Evolutionary conservation across 345 rosid species (phyloP), one percentile per base, ranked within the genome.

Genomic region (Raphanus raphanistrum): DNA sequence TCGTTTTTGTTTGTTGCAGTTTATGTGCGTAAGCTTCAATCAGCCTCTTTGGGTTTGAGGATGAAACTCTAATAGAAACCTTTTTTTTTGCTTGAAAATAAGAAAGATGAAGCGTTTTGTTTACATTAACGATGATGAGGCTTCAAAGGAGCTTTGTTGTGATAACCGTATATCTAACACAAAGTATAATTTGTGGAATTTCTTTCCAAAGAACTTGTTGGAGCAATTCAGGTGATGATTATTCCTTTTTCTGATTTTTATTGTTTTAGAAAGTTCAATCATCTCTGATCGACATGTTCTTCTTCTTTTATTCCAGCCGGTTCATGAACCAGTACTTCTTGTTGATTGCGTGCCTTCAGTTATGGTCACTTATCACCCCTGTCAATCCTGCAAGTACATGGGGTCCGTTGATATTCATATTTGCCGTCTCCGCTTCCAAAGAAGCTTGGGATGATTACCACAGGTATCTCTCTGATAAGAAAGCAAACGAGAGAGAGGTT

Each of bases 371-470:
- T 45, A 95, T 95, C 74, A 95, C 99, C 76, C 99, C 99, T 57
- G 99, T 95, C 52, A 95, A 92, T 83, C 99, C 99, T 76, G 99
- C 98, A 57, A 95, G 99, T 76, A 95, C 99, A 36, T 95, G 99
- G 99, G 99, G 98, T 80, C 99, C 99, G 0, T 86, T 95, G 15
- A 87, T 95, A 68, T 89, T 95, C 77, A 92, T 95, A 80, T 95
- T 95, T 82, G 92, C 99, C 0, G 94, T 95, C 74, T 95, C 99
- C 2, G 98, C 99, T 33, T 82, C 97, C 45, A 95, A 95, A 86
- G 99, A 95, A 86, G 99, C 99, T 68, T 95, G 99, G 99, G 99
- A 95, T 89, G 99, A 95, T 84, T 95, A 95, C 82, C 92, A 92
- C 70, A 86, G 98, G 86, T 92, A 85, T 82, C 86, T 92, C 25